phyloP scores from a whole-genome alignment of 2,329 filamentous ascomycete species.

The Phialocephala sp. region DNA sequence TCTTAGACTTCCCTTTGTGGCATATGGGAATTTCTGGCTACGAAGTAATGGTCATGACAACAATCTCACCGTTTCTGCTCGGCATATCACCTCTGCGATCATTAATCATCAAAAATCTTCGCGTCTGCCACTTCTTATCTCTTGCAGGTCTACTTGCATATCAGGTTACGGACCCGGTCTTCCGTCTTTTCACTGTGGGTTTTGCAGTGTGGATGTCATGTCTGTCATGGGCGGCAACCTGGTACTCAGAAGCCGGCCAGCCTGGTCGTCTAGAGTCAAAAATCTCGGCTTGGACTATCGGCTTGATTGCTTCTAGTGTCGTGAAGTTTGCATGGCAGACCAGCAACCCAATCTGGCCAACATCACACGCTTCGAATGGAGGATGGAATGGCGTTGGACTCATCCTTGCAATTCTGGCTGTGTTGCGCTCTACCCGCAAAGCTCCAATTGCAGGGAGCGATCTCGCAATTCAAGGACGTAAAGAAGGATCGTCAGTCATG shows the following conservation, averaged over 20 bases:
- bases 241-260: constrained; percentile 78
- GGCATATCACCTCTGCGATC: constrained; percentile 72
- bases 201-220: constrained; percentile 83
- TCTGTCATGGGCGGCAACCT: constrained; percentile 82
- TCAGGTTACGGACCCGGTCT: constrained; percentile 71
- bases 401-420: constrained; percentile 74
- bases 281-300: constrained; percentile 79
- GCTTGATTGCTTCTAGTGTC: constrained; percentile 82
- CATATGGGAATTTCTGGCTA: constrained; percentile 99
- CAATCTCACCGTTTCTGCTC: constrained; percentile 80
- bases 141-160: constrained; percentile 82
- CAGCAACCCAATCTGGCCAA: constrained; percentile 97
- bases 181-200: constrained; percentile 79
- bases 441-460: constrained; percentile 53
- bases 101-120: constrained; percentile 70
- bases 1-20: constrained; percentile 92
- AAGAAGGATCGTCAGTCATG: constrained; percentile 71
- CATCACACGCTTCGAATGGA: constrained; percentile 87
- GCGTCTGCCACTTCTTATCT: constrained; percentile 76
- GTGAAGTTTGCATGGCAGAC: constrained; percentile 93
- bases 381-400: constrained; percentile 91
- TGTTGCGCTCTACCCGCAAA: constrained; percentile 75
- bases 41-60: constrained; percentile 86
- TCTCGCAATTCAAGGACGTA: constrained; percentile 54
- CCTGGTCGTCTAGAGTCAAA: constrained; percentile 79